Percentiles rank a stretch among this genome's conserved stretches.
These are phyloP conservation scores for Penicillium sp. DNA, from an alignment of 2,329 filamentous ascomycete species.

Conservation along the genomic window DNA sequence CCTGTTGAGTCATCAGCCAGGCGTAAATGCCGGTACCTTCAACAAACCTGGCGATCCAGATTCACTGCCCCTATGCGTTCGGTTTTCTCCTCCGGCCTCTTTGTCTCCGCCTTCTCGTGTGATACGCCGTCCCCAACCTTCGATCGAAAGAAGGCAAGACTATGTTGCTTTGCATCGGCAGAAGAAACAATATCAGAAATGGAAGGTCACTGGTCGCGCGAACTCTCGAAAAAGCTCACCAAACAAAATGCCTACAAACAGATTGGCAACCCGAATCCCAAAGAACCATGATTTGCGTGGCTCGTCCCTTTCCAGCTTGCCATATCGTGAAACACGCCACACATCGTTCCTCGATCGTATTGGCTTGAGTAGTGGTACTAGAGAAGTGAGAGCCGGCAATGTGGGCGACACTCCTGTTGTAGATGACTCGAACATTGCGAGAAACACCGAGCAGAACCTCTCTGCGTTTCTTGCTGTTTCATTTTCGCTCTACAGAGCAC, in stretches of 20 bases:
- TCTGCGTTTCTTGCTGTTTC: neutral
- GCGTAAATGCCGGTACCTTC: neutral
- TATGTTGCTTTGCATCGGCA: slow-evolving; percentile 15
- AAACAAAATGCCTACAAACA: slow-evolving; percentile 11
- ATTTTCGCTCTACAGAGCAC: slow-evolving; percentile 1
- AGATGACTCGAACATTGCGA: neutral
- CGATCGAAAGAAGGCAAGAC: slow-evolving; percentile 18
- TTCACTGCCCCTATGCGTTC: slow-evolving; percentile 11
- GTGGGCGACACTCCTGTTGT: neutral
- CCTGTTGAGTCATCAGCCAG: neutral
- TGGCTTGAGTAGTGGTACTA: neutral
- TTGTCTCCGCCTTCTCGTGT: neutral
- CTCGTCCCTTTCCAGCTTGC: slow-evolving; percentile 5
- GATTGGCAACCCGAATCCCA: neutral
- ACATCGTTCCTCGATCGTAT: neutral
- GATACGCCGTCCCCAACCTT: slow-evolving; percentile 7
- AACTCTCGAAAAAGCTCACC: slow-evolving; percentile 11
- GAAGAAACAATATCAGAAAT: slow-evolving; percentile 19
- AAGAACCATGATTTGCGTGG: slow-evolving; percentile 4
- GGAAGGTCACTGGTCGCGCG: slow-evolving; percentile 12
- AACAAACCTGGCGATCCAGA: neutral
- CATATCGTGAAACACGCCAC: neutral
- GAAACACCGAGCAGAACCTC: neutral
- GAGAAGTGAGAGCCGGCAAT: neutral
- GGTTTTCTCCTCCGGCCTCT: slow-evolving; percentile 11